phyloP scores from a whole-genome alignment of 352 stramenopile genomes.

The Phytophthora cryptogea region DNA sequence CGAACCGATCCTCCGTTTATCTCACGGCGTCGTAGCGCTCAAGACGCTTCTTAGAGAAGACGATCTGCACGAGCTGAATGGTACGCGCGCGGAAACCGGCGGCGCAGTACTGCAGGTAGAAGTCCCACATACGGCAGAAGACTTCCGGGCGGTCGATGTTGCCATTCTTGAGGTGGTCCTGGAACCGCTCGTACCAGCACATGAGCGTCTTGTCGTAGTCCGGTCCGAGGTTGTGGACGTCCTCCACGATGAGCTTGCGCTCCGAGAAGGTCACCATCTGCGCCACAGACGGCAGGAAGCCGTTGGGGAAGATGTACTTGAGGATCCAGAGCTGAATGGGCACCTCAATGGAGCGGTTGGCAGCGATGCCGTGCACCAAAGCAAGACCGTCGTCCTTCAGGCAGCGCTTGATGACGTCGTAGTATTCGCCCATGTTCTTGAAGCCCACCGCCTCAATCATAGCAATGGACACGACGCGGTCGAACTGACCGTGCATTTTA shows the following conservation, averaged over 20 bases:
- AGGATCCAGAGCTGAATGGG: constrained; percentile 87
- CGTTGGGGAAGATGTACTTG: constrained; percentile 93
- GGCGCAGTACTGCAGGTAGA: constrained; percentile 90
- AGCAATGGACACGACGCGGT: constrained; percentile 88
- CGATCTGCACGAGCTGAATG: constrained; percentile 83
- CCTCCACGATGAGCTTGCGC: constrained; percentile 80
- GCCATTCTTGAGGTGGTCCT: constrained; percentile 76
- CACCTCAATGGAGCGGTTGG: constrained; percentile 86
- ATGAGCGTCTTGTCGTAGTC: constrained; percentile 93
- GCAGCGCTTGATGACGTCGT: constrained; percentile 78
- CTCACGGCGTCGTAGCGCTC: constrained; percentile 82
- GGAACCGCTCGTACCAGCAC: constrained; percentile 89
- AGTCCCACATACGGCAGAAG: constrained; percentile 91
- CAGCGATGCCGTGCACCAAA: constrained; percentile 83
- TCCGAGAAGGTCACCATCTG: constrained; percentile 80
- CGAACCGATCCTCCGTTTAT: constrained; percentile 41
- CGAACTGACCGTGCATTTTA: constrained; percentile 87
- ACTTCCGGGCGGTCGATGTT: constrained; percentile 79
- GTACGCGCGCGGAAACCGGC: constrained; percentile 89
- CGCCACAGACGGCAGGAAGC: constrained; percentile 79
- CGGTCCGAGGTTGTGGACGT: constrained; percentile 85
- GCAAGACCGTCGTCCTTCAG: constrained; percentile 80
- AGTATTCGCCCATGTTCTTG: constrained; percentile 91
- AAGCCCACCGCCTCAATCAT: constrained; percentile 91
- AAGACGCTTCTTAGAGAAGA: constrained; percentile 85